A percentile compares a stretch with the other conserved stretches of the same genome.
These are phyloP conservation scores for Pelargonium exstipulatum DNA, from an alignment of 441 rosid species.

Conservation along the genomic window DNA sequence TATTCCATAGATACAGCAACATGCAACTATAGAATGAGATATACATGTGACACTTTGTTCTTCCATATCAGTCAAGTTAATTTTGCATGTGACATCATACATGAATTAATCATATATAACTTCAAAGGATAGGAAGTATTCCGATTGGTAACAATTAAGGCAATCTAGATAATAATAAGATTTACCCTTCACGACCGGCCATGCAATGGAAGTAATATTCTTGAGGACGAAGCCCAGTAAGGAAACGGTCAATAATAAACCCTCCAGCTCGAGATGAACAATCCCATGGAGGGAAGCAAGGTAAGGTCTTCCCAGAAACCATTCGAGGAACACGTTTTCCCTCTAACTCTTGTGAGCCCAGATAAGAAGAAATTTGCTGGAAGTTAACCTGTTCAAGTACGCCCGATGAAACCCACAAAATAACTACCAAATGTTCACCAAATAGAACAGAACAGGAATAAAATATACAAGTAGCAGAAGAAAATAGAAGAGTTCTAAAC, in stretches of 20 bases:
- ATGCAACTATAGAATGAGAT: neutral
- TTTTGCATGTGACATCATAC: constrained; percentile 7
- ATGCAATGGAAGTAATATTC: constrained; percentile 99
- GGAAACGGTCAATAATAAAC: constrained; percentile 89
- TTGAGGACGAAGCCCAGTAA: constrained; percentile 98
- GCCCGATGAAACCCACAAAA: neutral
- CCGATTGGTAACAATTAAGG: neutral
- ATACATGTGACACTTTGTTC: constrained; percentile 1
- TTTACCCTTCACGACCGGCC: constrained; percentile 99
- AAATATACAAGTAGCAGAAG: constrained; percentile 3
- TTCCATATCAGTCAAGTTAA: neutral
- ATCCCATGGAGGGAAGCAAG: constrained; percentile 97
- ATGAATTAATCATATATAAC: neutral
- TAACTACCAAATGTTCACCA: neutral
- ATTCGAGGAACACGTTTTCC: constrained; percentile 98
- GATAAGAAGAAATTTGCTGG: constrained; percentile 93
- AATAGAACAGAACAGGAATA: neutral
- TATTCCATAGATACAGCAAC: neutral
- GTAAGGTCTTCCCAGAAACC: constrained; percentile 99
- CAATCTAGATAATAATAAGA: constrained; percentile 9
- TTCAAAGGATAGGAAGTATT: neutral
- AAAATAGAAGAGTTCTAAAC: neutral
- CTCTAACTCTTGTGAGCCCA: constrained; percentile 99
- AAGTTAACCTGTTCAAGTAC: constrained; percentile 75
- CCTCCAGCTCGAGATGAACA: constrained; percentile 99